phyloP scores from a whole-genome alignment of 352 stramenopile genomes.

The Aphanomyces stellatus region DNA sequence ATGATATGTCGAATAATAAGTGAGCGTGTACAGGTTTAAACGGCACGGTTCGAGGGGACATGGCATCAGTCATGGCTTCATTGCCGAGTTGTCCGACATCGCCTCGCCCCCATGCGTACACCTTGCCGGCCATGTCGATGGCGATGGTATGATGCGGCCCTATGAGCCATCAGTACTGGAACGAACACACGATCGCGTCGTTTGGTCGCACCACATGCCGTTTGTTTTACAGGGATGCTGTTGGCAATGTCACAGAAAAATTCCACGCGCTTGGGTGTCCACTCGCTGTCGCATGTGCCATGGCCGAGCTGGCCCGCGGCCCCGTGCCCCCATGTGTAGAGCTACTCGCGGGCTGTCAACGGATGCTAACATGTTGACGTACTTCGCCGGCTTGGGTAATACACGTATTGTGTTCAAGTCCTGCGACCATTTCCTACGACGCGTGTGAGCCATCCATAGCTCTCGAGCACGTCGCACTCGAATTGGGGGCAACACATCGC shows the following conservation, averaged over 20 bases:
- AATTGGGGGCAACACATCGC: slow-evolving; percentile 27
- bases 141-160: slow-evolving; percentile 42
- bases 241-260: slow-evolving; percentile 25
- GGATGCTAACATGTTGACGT: neutral
- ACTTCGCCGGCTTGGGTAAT: slow-evolving; percentile 34
- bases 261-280: slow-evolving; percentile 40
- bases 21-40: neutral
- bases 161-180: slow-evolving; percentile 27
- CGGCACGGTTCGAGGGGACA: neutral
- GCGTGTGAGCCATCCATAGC: no score
- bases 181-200: slow-evolving; percentile 19
- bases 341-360: neutral
- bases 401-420: slow-evolving; percentile 37
- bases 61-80: neutral
- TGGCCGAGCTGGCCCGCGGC: slow-evolving; percentile 52
- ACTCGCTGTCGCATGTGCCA: slow-evolving; percentile 38
- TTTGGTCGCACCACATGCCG: neutral
- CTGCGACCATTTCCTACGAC: slow-evolving; percentile 33
- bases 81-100: slow-evolving; percentile 42
- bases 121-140: slow-evolving; percentile 32
- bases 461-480: neutral
- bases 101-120: slow-evolving; percentile 53
- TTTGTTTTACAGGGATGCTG: neutral
- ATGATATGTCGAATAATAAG: neutral
- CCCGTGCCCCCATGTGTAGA: slow-evolving; percentile 59